Base-by-base conservation (phyloP, 257 asterid genomes). In the Solanum infundibuliforme region DNA sequence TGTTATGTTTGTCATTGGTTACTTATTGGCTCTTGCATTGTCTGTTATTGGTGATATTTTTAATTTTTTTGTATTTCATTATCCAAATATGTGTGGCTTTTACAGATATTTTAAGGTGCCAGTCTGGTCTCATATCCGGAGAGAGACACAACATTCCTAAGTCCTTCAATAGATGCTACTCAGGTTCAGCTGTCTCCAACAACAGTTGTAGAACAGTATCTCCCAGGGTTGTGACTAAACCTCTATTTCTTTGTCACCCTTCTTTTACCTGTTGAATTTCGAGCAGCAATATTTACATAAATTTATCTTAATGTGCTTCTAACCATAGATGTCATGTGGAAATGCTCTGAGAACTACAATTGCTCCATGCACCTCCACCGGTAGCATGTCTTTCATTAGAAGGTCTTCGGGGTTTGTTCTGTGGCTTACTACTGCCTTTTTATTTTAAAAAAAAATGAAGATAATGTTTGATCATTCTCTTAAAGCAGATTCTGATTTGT, bases 251-350 rank as follows among this genome's bases (percentile, higher is more conserved):
- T 65, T 32, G 86, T 52, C 16, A 25, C 55, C 74, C 38, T 55
- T 75, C 86, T 83, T 48, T 55, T 90, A 76, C 41, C 41, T 35
- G 86, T 23, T 83, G 72, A 18, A 71, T 52, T 35, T 66, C n/a
- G 34, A 87, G 36, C 72, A 69, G 39, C 21, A 52, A n/a, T 27
- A 23, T 3, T 36, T 31, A 21, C 83, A n/a, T 60, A 14, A 12
- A 71, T 32, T 34, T 65, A 35, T 32, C 39, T 87, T 36, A 6
- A 39, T 38, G 65, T 82, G 43, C 77, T 46, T 82, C 31, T 87
- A 41, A 68, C 32, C 90, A 86, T 90, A 97, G 99, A 88, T 86
- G 73, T 89, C 94, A 88, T 55, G 87, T 34, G 92, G 92, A 91
- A 90, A 88, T 90, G 90, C 92, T 91, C 43, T 87, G 48, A 88